Evolutionary conservation across 164 flowering plant species (phyloP).

Genomic region (Dillenia suffruticosa): DNA sequence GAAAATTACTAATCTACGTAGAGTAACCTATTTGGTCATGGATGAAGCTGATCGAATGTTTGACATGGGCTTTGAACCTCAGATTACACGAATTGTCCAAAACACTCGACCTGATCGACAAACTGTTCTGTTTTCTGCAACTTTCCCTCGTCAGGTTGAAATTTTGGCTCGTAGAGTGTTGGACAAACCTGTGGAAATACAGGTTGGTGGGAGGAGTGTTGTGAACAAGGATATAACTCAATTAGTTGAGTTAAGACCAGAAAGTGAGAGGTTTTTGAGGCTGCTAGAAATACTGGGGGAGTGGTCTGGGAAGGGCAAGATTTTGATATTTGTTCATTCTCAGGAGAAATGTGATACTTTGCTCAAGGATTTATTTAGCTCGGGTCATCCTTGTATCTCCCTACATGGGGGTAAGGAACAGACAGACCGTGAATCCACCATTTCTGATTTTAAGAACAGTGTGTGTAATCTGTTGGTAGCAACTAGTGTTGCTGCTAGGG

Average conservation of each 20-base stretch:
- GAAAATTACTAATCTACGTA: constrained; percentile 81
- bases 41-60: constrained; percentile 99
- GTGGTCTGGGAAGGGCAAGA: constrained; percentile 93
- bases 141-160: constrained; percentile 97
- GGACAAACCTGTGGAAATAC: constrained; percentile 87
- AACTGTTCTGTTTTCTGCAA: constrained; percentile 96
- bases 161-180: constrained; percentile 82
- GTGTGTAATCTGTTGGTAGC: constrained; percentile 89
- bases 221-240: constrained; percentile 94
- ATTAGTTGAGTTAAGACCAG: constrained; percentile 88
- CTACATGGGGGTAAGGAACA: constrained; percentile 99
- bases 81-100: constrained; percentile 90
- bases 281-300: constrained; percentile 90
- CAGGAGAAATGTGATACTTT: constrained; percentile 92
- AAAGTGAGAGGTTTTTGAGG: constrained; percentile 73
- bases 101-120: constrained; percentile 91
- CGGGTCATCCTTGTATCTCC: constrained; percentile 85
- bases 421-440: constrained; percentile 91
- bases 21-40: constrained; percentile 90
- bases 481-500: constrained; percentile 95
- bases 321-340: constrained; percentile 82
- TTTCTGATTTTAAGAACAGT: constrained; percentile 84
- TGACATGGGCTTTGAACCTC: constrained; percentile 99
- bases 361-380: constrained; percentile 67
- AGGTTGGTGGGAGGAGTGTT: constrained; percentile 97